These are phyloP conservation scores for Pelomyxa schiedti DNA, from an alignment of 78 protist genomes.

Conservation along the genomic window DNA sequence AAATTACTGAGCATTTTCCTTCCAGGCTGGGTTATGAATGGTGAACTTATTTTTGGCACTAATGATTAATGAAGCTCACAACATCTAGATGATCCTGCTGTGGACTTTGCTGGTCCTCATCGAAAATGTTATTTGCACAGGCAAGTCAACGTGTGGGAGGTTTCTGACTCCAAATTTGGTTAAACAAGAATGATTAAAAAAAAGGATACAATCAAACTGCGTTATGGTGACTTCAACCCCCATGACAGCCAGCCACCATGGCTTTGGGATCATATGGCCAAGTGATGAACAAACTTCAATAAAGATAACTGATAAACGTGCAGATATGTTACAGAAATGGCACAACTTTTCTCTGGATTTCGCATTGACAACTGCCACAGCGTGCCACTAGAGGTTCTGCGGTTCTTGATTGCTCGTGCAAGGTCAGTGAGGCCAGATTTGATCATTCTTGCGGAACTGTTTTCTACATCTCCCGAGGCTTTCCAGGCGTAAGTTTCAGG, in stretches of 20 bases:
- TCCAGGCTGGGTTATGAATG: constrained; percentile 60
- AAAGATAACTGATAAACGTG: too few relatives aligned
- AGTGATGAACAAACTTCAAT: too few relatives aligned
- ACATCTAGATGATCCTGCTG: too few relatives aligned
- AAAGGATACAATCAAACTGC: too few relatives aligned
- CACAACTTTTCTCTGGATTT: constrained; percentile 59
- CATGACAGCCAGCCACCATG: constrained; percentile 16
- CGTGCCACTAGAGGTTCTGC: constrained; percentile 77
- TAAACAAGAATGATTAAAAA: too few relatives aligned
- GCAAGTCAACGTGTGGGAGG: constrained; percentile 89
- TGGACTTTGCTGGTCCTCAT: constrained; percentile 49
- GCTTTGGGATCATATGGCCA: constrained; percentile 79
- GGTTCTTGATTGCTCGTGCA: constrained; percentile 61
- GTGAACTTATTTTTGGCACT: constrained; percentile 48
- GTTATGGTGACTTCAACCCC: constrained; percentile 45
- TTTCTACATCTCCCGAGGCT: constrained; percentile 51
- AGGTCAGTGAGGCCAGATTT: constrained; percentile 50
- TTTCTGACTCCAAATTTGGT: too few relatives aligned
- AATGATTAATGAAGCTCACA: too few relatives aligned
- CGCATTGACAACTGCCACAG: constrained; percentile 85
- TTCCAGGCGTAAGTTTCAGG: constrained; percentile 7
- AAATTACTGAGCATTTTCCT: too few relatives aligned
- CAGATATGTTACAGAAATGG: constrained; percentile 51
- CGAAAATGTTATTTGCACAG: constrained; percentile 62
- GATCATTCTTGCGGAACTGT: constrained; percentile 61